Evolutionary conservation across 495 filamentous ascomycete species (phyloP).

Genomic region (Penicillium chermesinum): DNA sequence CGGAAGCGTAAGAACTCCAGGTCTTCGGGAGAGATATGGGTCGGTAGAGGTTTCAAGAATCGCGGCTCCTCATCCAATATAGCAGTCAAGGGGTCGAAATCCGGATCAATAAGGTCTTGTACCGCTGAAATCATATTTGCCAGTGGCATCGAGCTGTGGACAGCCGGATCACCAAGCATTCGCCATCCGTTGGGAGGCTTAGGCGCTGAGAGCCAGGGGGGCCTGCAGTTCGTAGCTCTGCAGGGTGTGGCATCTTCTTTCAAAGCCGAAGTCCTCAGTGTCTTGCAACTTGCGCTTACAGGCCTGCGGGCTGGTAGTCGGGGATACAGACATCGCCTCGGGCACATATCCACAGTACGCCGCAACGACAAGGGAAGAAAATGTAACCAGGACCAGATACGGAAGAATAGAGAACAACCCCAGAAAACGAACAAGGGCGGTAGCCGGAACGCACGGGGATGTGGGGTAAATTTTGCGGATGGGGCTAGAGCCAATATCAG

Average conservation of each 20-base stretch:
- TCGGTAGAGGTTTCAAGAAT: conserved; percentile 47
- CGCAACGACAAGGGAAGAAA: neutral
- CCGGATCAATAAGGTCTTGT: conserved; percentile 40
- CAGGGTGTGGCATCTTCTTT: conserved; percentile 23
- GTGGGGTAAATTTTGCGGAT: conserved; percentile 17
- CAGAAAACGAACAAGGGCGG: conserved; percentile 22
- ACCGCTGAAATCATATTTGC: conserved; percentile 42
- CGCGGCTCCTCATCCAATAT: conserved; percentile 39
- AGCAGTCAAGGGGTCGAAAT: conserved; percentile 42
- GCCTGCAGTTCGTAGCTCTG: conserved; percentile 32
- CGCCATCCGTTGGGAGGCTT: conserved; percentile 27
- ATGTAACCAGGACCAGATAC: neutral
- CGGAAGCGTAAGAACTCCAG: conserved; percentile 66
- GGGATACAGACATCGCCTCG: conserved; percentile 18
- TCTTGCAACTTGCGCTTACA: conserved; percentile 30
- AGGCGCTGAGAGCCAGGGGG: conserved; percentile 34
- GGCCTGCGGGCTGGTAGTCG: conserved; percentile 12
- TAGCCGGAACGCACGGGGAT: conserved; percentile 22
- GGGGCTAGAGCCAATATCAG: conserved; percentile 34
- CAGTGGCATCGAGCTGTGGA: conserved; percentile 29
- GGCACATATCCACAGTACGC: conserved; percentile 4
- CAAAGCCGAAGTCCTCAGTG: conserved; percentile 16
- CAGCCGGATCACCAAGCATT: conserved; percentile 24
- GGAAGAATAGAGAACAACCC: conserved; percentile 2
- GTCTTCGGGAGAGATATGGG: conserved; percentile 62